These are phyloP conservation scores for Aegle marmelos DNA, from an alignment of 345 rosid genomes.

Conservation along the genomic window DNA sequence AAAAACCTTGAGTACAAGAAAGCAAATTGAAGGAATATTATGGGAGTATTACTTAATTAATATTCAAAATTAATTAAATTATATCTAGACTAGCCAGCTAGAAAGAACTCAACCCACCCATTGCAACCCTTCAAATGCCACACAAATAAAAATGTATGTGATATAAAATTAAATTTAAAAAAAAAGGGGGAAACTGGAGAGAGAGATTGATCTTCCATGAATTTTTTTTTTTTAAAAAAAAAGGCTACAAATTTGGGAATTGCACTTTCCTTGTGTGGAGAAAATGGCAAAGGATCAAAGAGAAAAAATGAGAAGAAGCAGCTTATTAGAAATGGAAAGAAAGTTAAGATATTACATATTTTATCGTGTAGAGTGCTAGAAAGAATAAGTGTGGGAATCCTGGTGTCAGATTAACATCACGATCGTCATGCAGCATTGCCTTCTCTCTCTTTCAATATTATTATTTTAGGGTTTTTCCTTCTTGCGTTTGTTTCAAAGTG, in stretches of 20 bases:
- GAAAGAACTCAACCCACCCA: not conserved
- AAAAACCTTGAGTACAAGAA: constrained; percentile 8
- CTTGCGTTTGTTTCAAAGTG: constrained; percentile 19
- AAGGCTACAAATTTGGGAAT: not conserved
- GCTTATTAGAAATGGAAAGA: constrained; percentile 21
- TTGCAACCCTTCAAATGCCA: too few relatives aligned
- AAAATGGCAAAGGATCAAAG: constrained; percentile 23
- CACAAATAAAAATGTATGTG: not conserved
- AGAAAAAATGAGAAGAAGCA: not conserved
- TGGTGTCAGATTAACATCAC: constrained; percentile 28
- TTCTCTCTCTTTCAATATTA: not conserved
- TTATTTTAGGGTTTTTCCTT: not conserved
- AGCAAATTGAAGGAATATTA: not conserved
- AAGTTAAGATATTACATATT: not conserved
- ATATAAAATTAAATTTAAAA: too few relatives aligned
- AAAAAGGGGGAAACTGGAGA: not conserved
- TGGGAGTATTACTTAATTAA: not conserved
- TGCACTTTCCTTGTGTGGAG: constrained; percentile 27
- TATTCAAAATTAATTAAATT: not conserved
- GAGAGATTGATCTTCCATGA: constrained; percentile 17
- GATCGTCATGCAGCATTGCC: not conserved
- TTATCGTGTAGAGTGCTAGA: constrained; percentile 36
- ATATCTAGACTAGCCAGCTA: not conserved
- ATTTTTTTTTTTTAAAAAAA: not conserved
- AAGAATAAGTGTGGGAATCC: constrained; percentile 39